Evolutionary conservation across 208 protist species (phyloP).

Genomic region (Leishmania aethiopica): DNA sequence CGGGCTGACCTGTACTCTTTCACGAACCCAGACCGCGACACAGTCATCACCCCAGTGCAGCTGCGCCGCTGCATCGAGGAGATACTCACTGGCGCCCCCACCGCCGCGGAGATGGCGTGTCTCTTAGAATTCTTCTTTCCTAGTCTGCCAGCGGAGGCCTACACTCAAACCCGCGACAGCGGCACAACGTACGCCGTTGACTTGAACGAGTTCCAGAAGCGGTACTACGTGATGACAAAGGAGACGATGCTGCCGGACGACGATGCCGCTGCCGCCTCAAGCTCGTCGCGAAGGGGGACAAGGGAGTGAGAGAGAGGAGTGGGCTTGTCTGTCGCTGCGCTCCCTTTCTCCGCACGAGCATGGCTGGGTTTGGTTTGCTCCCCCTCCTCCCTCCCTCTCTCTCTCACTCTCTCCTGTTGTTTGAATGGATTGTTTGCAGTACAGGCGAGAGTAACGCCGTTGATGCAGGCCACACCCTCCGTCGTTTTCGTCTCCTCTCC

Average conservation of each 20-base stretch:
- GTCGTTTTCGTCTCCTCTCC: neutral
- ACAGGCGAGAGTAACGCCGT: neutral
- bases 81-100: slow-evolving; percentile 61
- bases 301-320: neutral
- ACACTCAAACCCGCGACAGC: slow-evolving; percentile 61
- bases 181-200: slow-evolving; percentile 53
- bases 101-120: slow-evolving; percentile 68
- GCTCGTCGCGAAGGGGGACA: neutral
- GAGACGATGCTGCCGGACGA: slow-evolving; percentile 43
- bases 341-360: neutral
- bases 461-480: neutral
- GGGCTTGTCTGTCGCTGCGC: neutral
- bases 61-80: slow-evolving; percentile 87
- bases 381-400: neutral
- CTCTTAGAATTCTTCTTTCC: slow-evolving; percentile 90
- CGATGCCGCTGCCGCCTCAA: neutral
- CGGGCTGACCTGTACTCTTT: slow-evolving; percentile 72
- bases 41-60: slow-evolving; percentile 85
- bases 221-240: slow-evolving; percentile 75
- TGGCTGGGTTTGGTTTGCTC: neutral
- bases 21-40: slow-evolving; percentile 76
- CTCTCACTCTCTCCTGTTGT: neutral
- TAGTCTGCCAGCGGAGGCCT: slow-evolving; percentile 54
- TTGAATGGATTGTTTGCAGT: neutral
- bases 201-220: slow-evolving; percentile 74